These are phyloP conservation scores for Colletotrichum salicis DNA, from an alignment of 2,329 filamentous ascomycete species.

Conservation along the genomic window DNA sequence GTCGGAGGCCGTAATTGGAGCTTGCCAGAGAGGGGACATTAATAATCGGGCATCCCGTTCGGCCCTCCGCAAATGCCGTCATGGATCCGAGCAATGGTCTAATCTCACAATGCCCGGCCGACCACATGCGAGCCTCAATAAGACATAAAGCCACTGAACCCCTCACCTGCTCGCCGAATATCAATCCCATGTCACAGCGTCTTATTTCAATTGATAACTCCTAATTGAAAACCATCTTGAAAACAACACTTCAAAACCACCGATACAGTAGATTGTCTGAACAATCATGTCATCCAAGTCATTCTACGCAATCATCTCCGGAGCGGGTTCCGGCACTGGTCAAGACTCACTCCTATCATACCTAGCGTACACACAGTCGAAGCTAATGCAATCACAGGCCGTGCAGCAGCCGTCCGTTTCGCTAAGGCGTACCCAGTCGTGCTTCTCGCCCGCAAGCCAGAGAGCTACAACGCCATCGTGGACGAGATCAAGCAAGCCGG, in stretches of 20 bases:
- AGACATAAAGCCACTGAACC: constrained; percentile 3
- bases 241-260: not conserved
- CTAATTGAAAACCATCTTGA: not conserved
- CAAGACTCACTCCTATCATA: constrained; percentile 68
- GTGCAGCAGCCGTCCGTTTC: constrained; percentile 66
- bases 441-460: constrained; percentile 75
- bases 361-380: constrained; percentile 69
- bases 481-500: constrained; percentile 74
- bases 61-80: constrained; percentile 31
- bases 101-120: constrained; percentile 1
- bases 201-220: not conserved
- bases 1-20: constrained; percentile 19
- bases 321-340: constrained; percentile 77
- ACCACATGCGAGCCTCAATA: not conserved
- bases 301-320: constrained; percentile 75
- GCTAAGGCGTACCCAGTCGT: constrained; percentile 76
- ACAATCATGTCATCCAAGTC: constrained; percentile 44
- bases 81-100: constrained; percentile 30
- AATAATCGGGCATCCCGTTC: constrained; percentile 27
- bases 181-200: not conserved
- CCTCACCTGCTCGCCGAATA: not conserved
- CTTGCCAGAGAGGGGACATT: constrained; percentile 12
- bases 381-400: constrained; percentile 45
- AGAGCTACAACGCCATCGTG: constrained; percentile 74
- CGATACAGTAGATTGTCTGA: not conserved